These are phyloP conservation scores for Penicillium sp. DNA, from an alignment of 2,329 filamentous ascomycete genomes.

Conservation along the genomic window DNA sequence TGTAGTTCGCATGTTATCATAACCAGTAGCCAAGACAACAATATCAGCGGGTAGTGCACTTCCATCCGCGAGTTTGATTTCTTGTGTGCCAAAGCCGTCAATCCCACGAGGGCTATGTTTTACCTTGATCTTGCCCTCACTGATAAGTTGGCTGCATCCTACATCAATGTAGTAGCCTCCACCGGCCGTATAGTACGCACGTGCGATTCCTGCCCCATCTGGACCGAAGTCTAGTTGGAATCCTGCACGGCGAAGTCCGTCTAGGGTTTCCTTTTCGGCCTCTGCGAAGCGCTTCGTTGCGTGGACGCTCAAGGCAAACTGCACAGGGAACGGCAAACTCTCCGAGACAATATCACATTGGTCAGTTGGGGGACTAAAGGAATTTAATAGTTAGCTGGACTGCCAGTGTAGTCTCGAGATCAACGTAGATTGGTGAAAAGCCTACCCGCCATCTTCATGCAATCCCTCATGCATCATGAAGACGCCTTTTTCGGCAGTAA, in stretches of 20 bases:
- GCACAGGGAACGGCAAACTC: conserved; percentile 52
- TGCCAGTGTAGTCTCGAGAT: neutral
- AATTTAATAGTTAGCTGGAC: neutral
- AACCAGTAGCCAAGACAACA: conserved; percentile 67
- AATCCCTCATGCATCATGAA: conserved; percentile 51
- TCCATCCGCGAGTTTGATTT: conserved; percentile 59
- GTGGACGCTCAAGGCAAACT: conserved; percentile 50
- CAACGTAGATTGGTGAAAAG: neutral
- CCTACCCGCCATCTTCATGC: conserved; percentile 50
- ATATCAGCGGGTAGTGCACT: conserved; percentile 63
- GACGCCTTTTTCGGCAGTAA: conserved; percentile 50
- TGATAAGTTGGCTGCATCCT: conserved; percentile 58
- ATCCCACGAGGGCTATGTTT: conserved; percentile 62
- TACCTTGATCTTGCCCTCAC: conserved; percentile 64
- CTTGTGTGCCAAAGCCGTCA: conserved; percentile 52
- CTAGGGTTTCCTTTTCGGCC: conserved; percentile 49
- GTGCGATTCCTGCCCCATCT: conserved; percentile 47
- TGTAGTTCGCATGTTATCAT: conserved; percentile 69
- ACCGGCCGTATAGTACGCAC: conserved; percentile 52
- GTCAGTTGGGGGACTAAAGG: conserved; percentile 50
- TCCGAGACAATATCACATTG: conserved; percentile 56
- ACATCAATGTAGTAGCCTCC: conserved; percentile 66
- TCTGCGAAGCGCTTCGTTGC: conserved; percentile 47
- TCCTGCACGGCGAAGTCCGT: conserved; percentile 53
- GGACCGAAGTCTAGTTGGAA: conserved; percentile 48